Percentiles rank a stretch among this genome's conserved stretches.
Evolutionary conservation across 176 grass and related monocot genomes (phyloP).

Genomic region (Carex kokanica): DNA sequence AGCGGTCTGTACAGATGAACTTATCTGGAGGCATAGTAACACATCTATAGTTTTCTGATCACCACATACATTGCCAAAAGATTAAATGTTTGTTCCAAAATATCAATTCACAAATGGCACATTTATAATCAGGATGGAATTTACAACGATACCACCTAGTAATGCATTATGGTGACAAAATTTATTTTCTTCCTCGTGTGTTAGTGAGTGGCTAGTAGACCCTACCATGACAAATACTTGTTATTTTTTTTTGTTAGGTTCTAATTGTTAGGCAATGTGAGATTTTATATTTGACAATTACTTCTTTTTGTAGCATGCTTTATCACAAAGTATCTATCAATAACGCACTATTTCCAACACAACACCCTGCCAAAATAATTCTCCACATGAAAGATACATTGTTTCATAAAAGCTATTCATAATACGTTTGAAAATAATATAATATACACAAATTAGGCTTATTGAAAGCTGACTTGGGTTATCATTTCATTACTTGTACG

Average conservation of each 20-base stretch:
- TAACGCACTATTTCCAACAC: background rate
- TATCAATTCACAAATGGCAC: background rate
- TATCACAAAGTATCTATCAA: background rate
- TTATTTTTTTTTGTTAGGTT: background rate
- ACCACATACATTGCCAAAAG: background rate
- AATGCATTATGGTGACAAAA: conserved; percentile 3
- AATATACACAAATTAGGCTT: background rate
- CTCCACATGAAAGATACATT: background rate
- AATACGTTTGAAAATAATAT: background rate
- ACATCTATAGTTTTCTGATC: conserved; percentile 4
- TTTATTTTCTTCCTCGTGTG: background rate
- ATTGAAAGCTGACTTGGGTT: background rate
- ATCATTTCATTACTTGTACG: background rate
- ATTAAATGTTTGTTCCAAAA: background rate
- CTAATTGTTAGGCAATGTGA: background rate
- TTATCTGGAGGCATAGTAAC: background rate
- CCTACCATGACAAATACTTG: conserved; percentile 2
- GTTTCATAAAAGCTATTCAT: background rate
- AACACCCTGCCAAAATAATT: background rate
- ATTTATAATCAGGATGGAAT: conserved; percentile 7
- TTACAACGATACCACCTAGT: background rate
- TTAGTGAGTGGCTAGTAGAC: conserved; percentile 2
- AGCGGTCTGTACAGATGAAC: conserved; percentile 61
- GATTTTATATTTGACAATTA: conserved; percentile 8
- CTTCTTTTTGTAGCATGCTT: conserved; percentile 16